Base-by-base conservation (phyloP, 148 eudicot species). In the Camellia lanceoleosa region DNA sequence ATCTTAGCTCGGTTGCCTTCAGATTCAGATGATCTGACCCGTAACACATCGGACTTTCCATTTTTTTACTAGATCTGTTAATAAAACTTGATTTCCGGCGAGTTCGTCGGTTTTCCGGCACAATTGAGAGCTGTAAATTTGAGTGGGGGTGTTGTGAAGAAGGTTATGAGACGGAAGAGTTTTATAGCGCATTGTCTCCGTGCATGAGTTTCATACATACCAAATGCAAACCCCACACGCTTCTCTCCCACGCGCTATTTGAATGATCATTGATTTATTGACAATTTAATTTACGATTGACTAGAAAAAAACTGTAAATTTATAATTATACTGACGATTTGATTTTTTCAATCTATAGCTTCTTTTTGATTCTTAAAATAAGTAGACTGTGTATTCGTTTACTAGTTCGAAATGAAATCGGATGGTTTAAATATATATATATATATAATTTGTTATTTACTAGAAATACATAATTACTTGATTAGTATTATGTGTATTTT, bases 1-100 rank as follows among this genome's bases (percentile, higher is more conserved):
- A 80, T 81, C 95, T 84, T 59, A 91, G 78, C 84, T 91, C 93
- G 3, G 95, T 90, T 56, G 90, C 95, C 78, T 86, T 80, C n/a
- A 91, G 86, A 78, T 91, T 79, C 42, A 84, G 74, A 78, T 81
- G 43, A 30, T 73, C 83, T 12, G 73, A 69, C 65, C 80, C 78
- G 12, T 52, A 82, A 52, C 3, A 42, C 56, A 78, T 51, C 46
- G 84, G 76, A 6, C 79, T 80, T 82, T 85, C 89, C 89, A 87
- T 87, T 47, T 77, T 74, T 68, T 56, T 5, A 42, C 3, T 38
- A 19, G 71, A 54, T 63, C 59, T 30, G 20, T 55, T 16, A 13
- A 55, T 30, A 15, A 30, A 30, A 30, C 38, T 30, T 30, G 16
- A 51, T 30, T 23, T 65, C 19, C 61, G 38, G 60, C 16, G 56